Evolutionary conservation across 2,329 filamentous ascomycete species (phyloP), one percentile per base, ranked within the genome.

Genomic region (Pseudocercospora cruenta): DNA sequence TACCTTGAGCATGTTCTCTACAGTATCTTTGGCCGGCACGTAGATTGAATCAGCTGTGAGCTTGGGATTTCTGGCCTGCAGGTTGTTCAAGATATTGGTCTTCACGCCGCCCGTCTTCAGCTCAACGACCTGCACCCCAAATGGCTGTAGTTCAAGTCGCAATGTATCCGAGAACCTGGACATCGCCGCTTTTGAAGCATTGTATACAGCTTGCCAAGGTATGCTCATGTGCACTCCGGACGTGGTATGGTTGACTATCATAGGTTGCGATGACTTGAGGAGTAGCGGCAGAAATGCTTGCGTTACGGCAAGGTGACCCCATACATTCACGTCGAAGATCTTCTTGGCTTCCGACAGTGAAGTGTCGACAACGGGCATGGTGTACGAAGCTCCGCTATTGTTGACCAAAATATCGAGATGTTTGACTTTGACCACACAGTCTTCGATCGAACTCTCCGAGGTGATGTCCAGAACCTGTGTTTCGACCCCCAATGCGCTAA

Each of bases 321-420:
- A 79, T 9, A 79, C 74, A 55, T 79, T 79, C 53, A 74, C 59
- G n/a, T 79, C 76, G 67, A 73, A 78, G 1, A 77, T 66, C 24
- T 64, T 60, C 63, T 75, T 73, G 2, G 72, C 74, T 24, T 70
- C 63, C 0, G 63, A 58, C 12, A 78, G 64, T 49, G 31, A 14
- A n/a, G 64, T 33, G 54, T 67, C 65, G n/a, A 60, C 14, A 71
- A 55, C 4, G 70, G 75, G 62, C 69, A 62, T 71, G 16, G 58
- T 74, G 73, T 78, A 80, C 12, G 74, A 74, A 8, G 76, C 80
- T 8, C 82, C 83, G 7, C 82, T 81, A 73, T 84, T 84, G 66
- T 84, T 84, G 54, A 84, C 76, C 58, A 84, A 69, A 8, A 82
- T 75, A 71, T 83, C 80, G 58, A 84, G 72, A 33, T 75, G 74